These are phyloP conservation scores for Neodidymelliopsis sp. DNA, from an alignment of 2,329 filamentous ascomycete genomes.

Conservation along the genomic window DNA sequence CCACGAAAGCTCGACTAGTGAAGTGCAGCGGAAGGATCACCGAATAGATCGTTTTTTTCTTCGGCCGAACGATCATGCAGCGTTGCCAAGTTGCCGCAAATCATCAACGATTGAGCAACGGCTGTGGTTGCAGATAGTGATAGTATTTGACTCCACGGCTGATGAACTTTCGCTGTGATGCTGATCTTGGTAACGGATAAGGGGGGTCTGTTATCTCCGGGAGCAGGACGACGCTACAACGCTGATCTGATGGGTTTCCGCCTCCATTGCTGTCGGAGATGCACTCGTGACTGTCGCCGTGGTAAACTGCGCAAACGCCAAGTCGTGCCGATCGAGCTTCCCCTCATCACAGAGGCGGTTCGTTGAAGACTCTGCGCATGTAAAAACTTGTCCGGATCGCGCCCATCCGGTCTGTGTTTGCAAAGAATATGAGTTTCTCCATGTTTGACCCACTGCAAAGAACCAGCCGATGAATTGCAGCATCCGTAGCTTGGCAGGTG, in stretches of 20 bases:
- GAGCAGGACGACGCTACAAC: neutral
- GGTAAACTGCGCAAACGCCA: neutral
- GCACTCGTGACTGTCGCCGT: neutral
- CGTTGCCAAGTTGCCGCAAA: too few species aligned
- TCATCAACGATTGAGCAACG: too few species aligned
- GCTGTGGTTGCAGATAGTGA: too few species aligned
- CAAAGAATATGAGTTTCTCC: neutral
- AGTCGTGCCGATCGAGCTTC: neutral
- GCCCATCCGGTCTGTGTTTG: neutral
- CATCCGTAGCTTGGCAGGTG: neutral
- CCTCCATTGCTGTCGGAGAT: too few species aligned
- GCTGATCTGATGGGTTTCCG: slow-evolving; percentile 1
- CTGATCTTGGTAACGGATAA: too few species aligned
- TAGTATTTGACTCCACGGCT: neutral
- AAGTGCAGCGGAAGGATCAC: too few species aligned
- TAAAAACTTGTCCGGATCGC: neutral
- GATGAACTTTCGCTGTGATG: too few species aligned
- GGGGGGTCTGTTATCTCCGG: slow-evolving; percentile 7
- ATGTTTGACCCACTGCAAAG: slow-evolving; percentile 3
- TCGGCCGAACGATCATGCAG: too few species aligned
- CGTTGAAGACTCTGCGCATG: neutral
- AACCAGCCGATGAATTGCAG: neutral
- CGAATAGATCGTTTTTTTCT: too few species aligned
- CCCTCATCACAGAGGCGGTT: neutral
- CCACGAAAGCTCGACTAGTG: too few species aligned